These are phyloP conservation scores for Rhodotorula diobovata DNA, from an alignment of 768 basidiomycete genomes.

Conservation along the genomic window DNA sequence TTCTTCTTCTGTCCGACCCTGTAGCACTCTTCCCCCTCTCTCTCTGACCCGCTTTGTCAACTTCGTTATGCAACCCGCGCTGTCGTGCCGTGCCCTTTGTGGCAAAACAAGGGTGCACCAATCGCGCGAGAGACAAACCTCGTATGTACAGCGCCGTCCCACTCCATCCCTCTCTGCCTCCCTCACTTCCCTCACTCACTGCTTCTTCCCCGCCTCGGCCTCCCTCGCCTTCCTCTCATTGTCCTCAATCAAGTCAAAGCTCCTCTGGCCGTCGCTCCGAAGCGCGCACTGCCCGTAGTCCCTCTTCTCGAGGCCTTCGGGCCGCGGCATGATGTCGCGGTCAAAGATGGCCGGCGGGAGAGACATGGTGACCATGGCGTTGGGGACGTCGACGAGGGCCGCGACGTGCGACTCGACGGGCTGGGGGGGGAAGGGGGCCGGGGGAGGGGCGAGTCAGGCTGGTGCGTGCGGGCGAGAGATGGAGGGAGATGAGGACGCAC, in stretches of 20 bases:
- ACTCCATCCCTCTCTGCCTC: neutral
- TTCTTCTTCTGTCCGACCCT: neutral
- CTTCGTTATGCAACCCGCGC: no score
- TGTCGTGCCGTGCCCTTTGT: no score
- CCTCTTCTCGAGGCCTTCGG: constrained; percentile 59
- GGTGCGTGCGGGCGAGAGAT: neutral
- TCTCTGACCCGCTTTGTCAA: neutral
- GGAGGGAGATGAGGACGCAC: neutral
- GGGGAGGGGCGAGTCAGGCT: neutral
- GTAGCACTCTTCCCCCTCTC: neutral
- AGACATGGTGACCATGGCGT: constrained; percentile 69
- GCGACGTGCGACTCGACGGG: constrained; percentile 67
- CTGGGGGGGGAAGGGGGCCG: neutral
- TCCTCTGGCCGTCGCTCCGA: constrained; percentile 57
- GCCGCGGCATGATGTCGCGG: constrained; percentile 63
- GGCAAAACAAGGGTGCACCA: no score
- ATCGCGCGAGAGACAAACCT: no score
- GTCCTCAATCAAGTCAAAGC: constrained; percentile 15
- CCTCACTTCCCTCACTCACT: neutral
- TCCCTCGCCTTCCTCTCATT: neutral
- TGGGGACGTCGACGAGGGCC: constrained; percentile 62
- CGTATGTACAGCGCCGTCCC: no score
- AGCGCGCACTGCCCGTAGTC: constrained; percentile 65
- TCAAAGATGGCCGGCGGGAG: constrained; percentile 75
- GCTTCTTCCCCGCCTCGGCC: no score